These are phyloP conservation scores for Limnanthes douglasii DNA, from an alignment of 345 rosid genomes.

Conservation along the genomic window DNA sequence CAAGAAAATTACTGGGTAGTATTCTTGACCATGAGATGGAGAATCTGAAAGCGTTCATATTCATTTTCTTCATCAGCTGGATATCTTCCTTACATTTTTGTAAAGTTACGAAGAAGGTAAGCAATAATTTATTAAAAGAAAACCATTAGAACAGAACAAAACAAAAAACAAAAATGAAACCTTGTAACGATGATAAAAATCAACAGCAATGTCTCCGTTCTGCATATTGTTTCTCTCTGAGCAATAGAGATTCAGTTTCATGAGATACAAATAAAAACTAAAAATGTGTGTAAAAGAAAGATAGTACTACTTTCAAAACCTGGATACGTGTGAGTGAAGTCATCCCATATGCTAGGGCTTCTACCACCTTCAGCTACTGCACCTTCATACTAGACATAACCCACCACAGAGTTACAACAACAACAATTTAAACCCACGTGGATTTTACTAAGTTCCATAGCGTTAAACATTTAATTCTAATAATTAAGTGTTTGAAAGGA, in stretches of 20 bases:
- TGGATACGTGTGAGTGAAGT: constrained; percentile 18
- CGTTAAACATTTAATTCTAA: neutral
- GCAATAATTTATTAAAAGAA: neutral
- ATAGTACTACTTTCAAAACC: no score
- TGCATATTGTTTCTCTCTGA: no score
- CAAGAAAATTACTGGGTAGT: constrained; percentile 13
- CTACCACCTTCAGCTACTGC: constrained; percentile 18
- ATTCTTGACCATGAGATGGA: no score
- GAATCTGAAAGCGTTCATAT: no score
- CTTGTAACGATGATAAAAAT: no score
- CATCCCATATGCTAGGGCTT: constrained; percentile 19
- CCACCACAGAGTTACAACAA: no score
- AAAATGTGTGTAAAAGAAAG: no score
- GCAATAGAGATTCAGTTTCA: no score
- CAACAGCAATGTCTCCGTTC: constrained; percentile 17
- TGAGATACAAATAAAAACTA: no score
- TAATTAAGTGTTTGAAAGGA: neutral
- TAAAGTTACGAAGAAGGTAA: neutral
- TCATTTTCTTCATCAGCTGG: no score
- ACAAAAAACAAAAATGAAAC: no score
- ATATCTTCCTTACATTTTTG: no score
- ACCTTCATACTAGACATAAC: constrained; percentile 20
- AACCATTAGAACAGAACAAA: constrained; percentile 8
- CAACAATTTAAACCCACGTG: neutral
- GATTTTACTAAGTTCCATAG: neutral